Base-by-base conservation (phyloP, 305 asterid genomes). In the Coffea humblotiana region DNA sequence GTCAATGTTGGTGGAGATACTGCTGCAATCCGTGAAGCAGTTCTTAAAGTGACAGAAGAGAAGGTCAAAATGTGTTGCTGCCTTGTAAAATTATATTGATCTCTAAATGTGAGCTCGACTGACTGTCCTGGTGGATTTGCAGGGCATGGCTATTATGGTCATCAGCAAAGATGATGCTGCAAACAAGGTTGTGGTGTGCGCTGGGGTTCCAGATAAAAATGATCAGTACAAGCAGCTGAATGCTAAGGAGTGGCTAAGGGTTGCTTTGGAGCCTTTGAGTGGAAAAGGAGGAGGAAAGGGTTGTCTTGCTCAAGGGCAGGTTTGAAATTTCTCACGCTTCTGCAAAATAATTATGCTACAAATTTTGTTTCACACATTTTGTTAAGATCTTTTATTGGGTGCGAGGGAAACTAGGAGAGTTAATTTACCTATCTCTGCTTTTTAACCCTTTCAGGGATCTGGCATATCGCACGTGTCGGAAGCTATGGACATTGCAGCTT, bases 201-300 rank as follows among this genome's bases (percentile, higher is more conserved):
- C 99, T 81, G 98, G 99, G 76, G 94, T 94, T 40, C 99, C 99
- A 0, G 97, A 91, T 80, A 82, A 90, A 78, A 88, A 88, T 76
- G 90, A 84, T 74, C 90, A 87, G 87, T 89, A 86, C 87, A 86
- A 87, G 84, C 89, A 84, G 79, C 85, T 96, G 82, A 89, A 89
- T 66, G 94, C 87, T 35, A 87, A 88, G 32, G 98, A 92, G 60
- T 96, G 99, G 99, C 80, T 96, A 89, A 90, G 85, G 76, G 86
- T 88, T 52, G 97, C 92, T 71, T 82, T 94, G 91, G 93, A 88
- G 51, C 88, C 89, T 74, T 88, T 96, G 76, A 89, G 82, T 21
- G 99, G 99, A 40, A 94, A 92, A 81, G 98, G 99, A n/a, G 99
- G 99, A 56, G 99, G 99, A 83, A 94, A 91, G 89, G 97, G 97